phyloP scores from a whole-genome alignment of 805 yeast species.

The Candida sphagnicola region DNA sequence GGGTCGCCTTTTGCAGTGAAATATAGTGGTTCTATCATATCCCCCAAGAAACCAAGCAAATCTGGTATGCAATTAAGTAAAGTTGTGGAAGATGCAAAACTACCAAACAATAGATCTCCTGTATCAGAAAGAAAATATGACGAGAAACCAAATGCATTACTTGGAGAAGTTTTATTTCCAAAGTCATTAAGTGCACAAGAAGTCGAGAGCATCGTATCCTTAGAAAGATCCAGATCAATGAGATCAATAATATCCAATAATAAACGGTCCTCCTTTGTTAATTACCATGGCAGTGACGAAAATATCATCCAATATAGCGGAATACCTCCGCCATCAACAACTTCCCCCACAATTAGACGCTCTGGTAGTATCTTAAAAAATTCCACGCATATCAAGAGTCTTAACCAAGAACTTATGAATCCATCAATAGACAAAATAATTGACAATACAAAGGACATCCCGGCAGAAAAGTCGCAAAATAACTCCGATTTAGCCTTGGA shows the following conservation, averaged over 20 bases:
- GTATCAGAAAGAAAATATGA: background rate
- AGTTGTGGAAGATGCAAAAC: background rate
- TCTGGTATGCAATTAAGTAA: background rate
- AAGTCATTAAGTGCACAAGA: conserved; percentile 62
- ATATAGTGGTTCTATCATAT: conserved; percentile 4
- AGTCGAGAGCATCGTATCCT: conserved; percentile 67
- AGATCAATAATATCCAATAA: conserved; percentile 45
- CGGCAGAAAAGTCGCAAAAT: too few relatives aligned
- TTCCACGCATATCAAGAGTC: conserved; percentile 13
- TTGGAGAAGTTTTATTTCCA: conserved; percentile 63
- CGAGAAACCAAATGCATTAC: conserved; percentile 16
- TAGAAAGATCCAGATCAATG: conserved; percentile 63
- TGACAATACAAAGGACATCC: too few relatives aligned
- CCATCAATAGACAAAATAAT: background rate
- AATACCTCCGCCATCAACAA: conserved; percentile 14
- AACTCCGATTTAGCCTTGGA: background rate
- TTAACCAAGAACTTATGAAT: conserved; percentile 8
- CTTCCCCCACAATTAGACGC: conserved; percentile 20
- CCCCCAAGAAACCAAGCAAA: conserved; percentile 1
- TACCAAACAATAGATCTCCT: background rate
- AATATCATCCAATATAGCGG: conserved; percentile 27
- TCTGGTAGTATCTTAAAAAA: conserved; percentile 39
- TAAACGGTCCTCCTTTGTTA: conserved; percentile 34
- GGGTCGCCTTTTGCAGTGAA: conserved; percentile 32
- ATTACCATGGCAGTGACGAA: conserved; percentile 39